Conservation (phyloP, 139 green algal species). For the Desmodesmus armatus region DNA sequence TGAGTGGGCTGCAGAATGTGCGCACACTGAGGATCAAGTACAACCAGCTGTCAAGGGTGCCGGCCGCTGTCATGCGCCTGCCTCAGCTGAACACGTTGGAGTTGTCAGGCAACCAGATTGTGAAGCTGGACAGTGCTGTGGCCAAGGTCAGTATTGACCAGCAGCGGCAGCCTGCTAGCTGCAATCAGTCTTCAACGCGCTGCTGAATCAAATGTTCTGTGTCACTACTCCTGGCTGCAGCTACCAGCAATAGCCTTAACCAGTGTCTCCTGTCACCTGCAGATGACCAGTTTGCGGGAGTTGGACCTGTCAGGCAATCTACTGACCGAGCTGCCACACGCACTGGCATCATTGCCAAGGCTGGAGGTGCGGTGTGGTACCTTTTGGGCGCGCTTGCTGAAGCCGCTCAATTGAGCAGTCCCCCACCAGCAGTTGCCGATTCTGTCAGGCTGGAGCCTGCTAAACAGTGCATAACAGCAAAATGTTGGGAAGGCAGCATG, state of each 20-base stretch:
- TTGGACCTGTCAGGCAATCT: conserved; percentile 85
- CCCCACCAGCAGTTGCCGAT: no score
- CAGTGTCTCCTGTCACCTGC: neutral
- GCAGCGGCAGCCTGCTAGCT: neutral
- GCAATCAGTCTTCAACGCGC: neutral
- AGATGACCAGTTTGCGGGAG: conserved; percentile 56
- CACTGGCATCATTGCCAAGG: conserved; percentile 62
- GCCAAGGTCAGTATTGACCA: no score
- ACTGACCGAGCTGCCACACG: conserved; percentile 69
- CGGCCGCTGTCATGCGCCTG: conserved; percentile 59
- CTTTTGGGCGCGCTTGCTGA: no score
- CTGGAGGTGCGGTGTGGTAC: conserved; percentile 71
- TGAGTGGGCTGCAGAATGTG: conserved; percentile 77
- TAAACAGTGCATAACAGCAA: no score
- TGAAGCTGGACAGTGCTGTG: conserved; percentile 68
- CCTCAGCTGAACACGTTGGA: conserved; percentile 74
- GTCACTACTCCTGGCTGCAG: neutral
- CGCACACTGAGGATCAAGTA: conserved; percentile 84
- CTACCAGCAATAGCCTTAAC: no score
- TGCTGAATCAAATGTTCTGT: neutral
- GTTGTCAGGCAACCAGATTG: conserved; percentile 84
- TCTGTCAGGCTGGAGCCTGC: no score
- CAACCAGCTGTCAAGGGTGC: conserved; percentile 79
- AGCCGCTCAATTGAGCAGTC: no score
- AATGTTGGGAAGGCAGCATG: no score